Percentiles rank a stretch among this genome's conserved stretches.
These are phyloP conservation scores for Nothophaeocryptopus gaeumannii DNA, from an alignment of 2,329 filamentous ascomycete species.

Conservation along the genomic window DNA sequence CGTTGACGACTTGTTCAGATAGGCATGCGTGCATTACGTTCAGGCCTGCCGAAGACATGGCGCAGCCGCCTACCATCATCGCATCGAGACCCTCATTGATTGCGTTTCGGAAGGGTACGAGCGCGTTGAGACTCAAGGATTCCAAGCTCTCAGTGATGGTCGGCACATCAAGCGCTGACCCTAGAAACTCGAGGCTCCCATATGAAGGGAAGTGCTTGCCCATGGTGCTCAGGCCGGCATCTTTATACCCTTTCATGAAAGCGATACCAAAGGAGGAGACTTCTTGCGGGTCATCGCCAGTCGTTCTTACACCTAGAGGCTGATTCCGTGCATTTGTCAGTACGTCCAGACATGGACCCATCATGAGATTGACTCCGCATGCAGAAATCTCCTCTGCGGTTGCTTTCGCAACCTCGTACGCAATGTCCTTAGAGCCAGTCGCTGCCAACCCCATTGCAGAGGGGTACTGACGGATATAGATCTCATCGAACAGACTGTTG, in stretches of 20 bases:
- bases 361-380: slow-evolving; percentile 92
- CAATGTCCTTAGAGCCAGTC: slow-evolving; percentile 77
- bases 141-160: slow-evolving; percentile 94
- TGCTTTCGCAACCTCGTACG: slow-evolving; percentile 86
- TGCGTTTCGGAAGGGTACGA: slow-evolving; percentile 88
- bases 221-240: slow-evolving; percentile 82
- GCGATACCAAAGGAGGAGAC: slow-evolving; percentile 90
- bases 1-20: slow-evolving; percentile 89
- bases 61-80: slow-evolving; percentile 94
- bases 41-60: slow-evolving; percentile 85
- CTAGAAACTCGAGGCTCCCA: slow-evolving; percentile 89
- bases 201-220: slow-evolving; percentile 98
- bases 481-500: slow-evolving; percentile 93
- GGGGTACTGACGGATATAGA: slow-evolving; percentile 93
- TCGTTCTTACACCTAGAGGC: slow-evolving; percentile 82
- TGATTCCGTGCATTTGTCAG: slow-evolving; percentile 90
- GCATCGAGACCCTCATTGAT: slow-evolving; percentile 83
- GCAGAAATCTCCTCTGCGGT: slow-evolving; percentile 89
- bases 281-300: slow-evolving; percentile 90
- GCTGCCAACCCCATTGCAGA: slow-evolving; percentile 97
- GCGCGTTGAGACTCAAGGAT: slow-evolving; percentile 83
- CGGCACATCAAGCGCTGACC: slow-evolving; percentile 85
- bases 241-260: slow-evolving; percentile 87
- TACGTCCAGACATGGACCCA: slow-evolving; percentile 90
- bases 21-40: slow-evolving; percentile 95